phyloP scores from a whole-genome alignment of 345 rosid genomes.

The Trapa incisa region DNA sequence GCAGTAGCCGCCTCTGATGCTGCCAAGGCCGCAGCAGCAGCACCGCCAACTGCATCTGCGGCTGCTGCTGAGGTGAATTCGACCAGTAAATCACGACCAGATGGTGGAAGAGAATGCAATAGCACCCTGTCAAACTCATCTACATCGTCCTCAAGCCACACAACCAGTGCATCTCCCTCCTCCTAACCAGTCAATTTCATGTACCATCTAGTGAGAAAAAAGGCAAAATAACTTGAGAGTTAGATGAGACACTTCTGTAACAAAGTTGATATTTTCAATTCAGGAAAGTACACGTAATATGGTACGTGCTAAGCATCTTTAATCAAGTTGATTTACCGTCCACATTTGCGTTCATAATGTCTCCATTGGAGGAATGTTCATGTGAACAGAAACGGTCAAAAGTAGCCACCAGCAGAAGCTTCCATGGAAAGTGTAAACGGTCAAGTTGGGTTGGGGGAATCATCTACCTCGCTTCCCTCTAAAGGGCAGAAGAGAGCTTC shows the following conservation, averaged over 20 bases:
- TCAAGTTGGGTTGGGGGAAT: background rate
- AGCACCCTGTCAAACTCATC: constrained; percentile 27
- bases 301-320: background rate
- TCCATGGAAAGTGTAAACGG: background rate
- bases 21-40: constrained; percentile 15
- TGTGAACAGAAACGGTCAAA: background rate
- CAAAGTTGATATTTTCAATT: background rate
- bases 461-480: background rate
- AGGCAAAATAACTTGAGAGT: background rate
- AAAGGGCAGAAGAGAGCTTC: background rate
- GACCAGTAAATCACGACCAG: constrained; percentile 20
- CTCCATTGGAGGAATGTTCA: background rate
- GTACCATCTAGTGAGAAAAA: background rate
- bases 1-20: constrained; percentile 16
- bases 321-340: no score
- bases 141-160: constrained; percentile 66
- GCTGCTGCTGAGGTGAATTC: background rate
- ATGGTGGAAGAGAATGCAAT: constrained; percentile 28
- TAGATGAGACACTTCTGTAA: background rate
- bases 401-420: background rate
- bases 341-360: background rate
- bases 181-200: constrained; percentile 6
- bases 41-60: constrained; percentile 6
- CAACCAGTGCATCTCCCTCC: constrained; percentile 41
- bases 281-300: background rate